phyloP scores from a whole-genome alignment of 2,329 filamentous ascomycete genomes.

The Rutstroemia sydowiana region DNA sequence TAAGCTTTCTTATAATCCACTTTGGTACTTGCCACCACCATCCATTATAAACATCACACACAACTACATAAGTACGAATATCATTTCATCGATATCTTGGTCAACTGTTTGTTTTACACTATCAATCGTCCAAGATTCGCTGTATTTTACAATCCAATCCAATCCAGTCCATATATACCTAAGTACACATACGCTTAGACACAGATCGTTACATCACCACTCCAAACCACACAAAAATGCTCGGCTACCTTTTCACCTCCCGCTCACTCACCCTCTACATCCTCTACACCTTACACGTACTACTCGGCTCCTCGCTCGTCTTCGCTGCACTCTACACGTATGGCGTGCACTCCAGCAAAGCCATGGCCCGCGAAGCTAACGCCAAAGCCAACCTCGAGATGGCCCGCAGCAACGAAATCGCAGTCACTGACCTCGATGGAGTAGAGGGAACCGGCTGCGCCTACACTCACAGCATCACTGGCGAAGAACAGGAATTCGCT shows the following conservation, averaged over 20 bases:
- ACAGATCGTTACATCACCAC: background rate
- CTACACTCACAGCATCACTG: background rate
- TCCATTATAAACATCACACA: too few species aligned
- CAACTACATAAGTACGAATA: too few species aligned
- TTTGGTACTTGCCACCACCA: too few species aligned
- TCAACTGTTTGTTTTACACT: too few species aligned
- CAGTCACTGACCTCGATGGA: background rate
- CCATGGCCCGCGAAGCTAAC: background rate
- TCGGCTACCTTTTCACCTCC: conserved; percentile 8
- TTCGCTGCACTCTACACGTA: conserved; percentile 7
- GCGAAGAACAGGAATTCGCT: background rate
- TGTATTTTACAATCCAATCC: too few species aligned
- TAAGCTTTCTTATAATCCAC: too few species aligned
- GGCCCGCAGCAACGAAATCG: background rate
- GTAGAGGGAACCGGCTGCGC: background rate
- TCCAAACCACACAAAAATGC: background rate
- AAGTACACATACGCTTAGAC: background rate
- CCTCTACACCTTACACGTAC: conserved; percentile 7
- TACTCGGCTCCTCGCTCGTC: conserved; percentile 7
- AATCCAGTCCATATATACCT: too few species aligned
- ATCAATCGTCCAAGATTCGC: too few species aligned
- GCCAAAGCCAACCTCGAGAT: background rate
- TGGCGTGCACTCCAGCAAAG: conserved; percentile 4
- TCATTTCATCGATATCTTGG: too few species aligned
- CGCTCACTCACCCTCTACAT: conserved; percentile 7